Evolutionary conservation across 2,329 filamentous ascomycete genomes (phyloP).

Genomic region (Penicillium sp.): DNA sequence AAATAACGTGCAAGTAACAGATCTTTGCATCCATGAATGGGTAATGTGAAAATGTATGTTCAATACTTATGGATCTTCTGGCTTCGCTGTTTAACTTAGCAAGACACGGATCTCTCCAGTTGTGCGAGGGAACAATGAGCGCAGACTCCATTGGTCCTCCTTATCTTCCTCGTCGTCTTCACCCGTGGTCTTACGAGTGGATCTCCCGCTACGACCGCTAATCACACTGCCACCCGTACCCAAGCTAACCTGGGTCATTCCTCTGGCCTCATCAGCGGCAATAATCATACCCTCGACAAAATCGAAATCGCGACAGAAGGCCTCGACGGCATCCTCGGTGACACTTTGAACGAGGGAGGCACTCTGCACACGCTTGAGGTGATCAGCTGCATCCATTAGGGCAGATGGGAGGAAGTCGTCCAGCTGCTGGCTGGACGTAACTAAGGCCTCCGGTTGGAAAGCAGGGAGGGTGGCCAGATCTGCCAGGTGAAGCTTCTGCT

Average conservation of each 20-base stretch:
- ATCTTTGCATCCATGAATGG: too few relatives aligned
- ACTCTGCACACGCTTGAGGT: conserved; percentile 72
- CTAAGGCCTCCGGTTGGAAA: conserved; percentile 63
- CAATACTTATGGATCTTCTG: not conserved
- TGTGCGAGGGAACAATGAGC: conserved; percentile 63
- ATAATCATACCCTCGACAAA: conserved; percentile 63
- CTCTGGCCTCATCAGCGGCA: conserved; percentile 56
- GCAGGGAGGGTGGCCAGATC: conserved; percentile 56
- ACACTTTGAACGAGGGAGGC: conserved; percentile 70
- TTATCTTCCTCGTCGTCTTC: conserved; percentile 36
- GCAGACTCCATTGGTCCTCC: conserved; percentile 42
- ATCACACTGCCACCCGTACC: conserved; percentile 25
- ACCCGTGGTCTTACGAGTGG: conserved; percentile 22
- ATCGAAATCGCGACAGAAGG: conserved; percentile 84
- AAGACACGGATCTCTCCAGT: conserved; percentile 65
- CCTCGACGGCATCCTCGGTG: conserved; percentile 78
- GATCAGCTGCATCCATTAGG: conserved; percentile 85
- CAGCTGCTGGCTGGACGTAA: conserved; percentile 69
- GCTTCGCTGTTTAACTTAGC: conserved; percentile 50
- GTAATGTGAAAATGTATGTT: not conserved
- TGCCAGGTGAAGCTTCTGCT: conserved; percentile 51
- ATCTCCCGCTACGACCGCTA: conserved; percentile 21
- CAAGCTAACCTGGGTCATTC: conserved; percentile 35
- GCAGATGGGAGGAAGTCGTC: conserved; percentile 93
- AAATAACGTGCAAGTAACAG: too few relatives aligned